Conservation (phyloP, 345 rosid species). For the Syzygium grande region DNA sequence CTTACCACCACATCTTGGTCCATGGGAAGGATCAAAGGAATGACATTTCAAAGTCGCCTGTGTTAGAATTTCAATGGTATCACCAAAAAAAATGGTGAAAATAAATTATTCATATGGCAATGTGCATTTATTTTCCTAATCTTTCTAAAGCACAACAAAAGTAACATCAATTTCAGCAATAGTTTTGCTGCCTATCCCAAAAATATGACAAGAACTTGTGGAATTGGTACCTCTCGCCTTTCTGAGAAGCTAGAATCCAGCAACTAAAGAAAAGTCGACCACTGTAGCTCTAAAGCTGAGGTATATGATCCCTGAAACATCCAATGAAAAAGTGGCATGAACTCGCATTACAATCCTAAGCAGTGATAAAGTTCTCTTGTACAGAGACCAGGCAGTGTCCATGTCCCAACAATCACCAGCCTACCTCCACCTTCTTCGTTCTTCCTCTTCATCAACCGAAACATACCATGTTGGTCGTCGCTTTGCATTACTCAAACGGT, state of each 20-base stretch:
- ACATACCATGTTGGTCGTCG: constrained; percentile 64
- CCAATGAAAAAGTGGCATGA: neutral
- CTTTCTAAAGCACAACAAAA: neutral
- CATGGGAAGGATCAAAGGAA: neutral
- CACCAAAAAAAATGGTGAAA: neutral
- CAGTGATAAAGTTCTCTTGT: neutral
- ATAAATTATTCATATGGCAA: neutral
- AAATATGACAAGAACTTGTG: neutral
- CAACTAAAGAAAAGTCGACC: neutral
- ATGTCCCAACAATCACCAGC: neutral
- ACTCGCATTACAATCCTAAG: neutral
- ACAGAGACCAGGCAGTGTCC: neutral
- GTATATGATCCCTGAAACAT: neutral
- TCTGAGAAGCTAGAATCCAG: neutral
- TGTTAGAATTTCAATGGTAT: neutral
- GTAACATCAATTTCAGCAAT: neutral
- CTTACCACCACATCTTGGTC: neutral
- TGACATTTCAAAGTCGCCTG: neutral
- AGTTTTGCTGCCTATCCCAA: neutral
- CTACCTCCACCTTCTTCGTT: constrained; percentile 56
- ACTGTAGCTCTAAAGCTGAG: neutral
- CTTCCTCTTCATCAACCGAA: constrained; percentile 80
- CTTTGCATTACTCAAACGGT: constrained; percentile 58
- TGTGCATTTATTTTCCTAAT: neutral
- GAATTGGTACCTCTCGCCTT: neutral